A percentile compares a stretch with the other conserved stretches of the same genome.
Evolutionary conservation across 345 rosid species (phyloP).

Genomic region (Ailanthus altissimus): DNA sequence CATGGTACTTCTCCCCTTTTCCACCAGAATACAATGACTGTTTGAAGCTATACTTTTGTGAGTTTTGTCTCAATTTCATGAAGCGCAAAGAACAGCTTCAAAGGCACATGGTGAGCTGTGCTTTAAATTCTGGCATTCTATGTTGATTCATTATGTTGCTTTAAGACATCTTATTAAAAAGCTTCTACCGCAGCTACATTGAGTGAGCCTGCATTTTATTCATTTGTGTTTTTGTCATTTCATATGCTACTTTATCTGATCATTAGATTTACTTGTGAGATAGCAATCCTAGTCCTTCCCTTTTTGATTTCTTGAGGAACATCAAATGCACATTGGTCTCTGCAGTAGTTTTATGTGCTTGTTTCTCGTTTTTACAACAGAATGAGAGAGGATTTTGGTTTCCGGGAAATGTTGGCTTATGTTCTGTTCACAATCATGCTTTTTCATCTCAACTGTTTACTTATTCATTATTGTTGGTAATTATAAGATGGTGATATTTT

Average conservation of each 20-base stretch:
- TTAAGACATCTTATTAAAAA: not conserved
- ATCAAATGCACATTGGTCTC: not conserved
- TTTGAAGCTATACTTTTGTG: conserved; percentile 95
- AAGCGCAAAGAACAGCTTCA: conserved; percentile 99
- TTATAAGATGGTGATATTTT: not conserved
- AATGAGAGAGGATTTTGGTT: conserved; percentile 2
- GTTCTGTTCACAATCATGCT: not conserved
- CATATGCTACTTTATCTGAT: not conserved
- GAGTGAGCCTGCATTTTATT: not conserved
- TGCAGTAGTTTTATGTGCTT: not conserved
- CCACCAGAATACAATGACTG: conserved; percentile 98
- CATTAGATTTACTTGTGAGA: not conserved
- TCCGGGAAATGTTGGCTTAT: not conserved
- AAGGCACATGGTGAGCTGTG: conserved; percentile 89
- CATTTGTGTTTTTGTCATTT: not conserved
- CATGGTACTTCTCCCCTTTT: conserved; percentile 99
- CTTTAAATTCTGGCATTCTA: conserved; percentile 14
- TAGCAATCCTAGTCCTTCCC: not conserved
- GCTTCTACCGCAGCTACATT: not conserved
- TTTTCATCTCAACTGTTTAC: not conserved
- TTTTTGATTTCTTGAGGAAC: not conserved
- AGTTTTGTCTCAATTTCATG: conserved; percentile 97
- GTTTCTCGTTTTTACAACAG: not conserved
- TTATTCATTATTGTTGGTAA: not conserved
- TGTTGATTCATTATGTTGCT: conserved; percentile 8